Conservation (phyloP, 2,329 filamentous ascomycete species). For the Leptoxyphium fumago region DNA sequence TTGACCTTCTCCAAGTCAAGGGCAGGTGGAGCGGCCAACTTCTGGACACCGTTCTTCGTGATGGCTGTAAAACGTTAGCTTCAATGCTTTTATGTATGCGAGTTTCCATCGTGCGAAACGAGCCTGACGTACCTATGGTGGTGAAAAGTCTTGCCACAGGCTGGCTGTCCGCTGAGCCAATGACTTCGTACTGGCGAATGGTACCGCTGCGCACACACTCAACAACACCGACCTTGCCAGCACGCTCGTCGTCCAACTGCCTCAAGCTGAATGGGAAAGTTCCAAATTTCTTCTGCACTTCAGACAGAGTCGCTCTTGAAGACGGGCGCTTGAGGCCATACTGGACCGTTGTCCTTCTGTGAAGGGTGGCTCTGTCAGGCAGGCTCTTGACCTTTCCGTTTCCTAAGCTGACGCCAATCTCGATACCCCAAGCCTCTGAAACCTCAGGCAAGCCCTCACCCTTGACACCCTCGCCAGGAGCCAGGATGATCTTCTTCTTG, state of each 20-base stretch:
- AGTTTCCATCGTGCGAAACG: background rate
- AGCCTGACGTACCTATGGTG: conserved; percentile 68
- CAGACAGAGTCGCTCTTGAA: conserved; percentile 80
- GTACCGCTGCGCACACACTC: conserved; percentile 91
- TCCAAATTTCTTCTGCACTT: conserved; percentile 94
- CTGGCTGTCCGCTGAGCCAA: conserved; percentile 79
- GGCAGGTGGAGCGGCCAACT: conserved; percentile 61
- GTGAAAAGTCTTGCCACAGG: conserved; percentile 78
- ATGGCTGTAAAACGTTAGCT: conserved; percentile 46
- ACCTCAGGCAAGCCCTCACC: conserved; percentile 81
- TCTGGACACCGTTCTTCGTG: conserved; percentile 91
- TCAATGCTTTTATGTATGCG: conserved; percentile 1
- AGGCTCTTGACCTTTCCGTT: conserved; percentile 90
- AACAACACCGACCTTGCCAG: conserved; percentile 87
- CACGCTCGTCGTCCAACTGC: conserved; percentile 91
- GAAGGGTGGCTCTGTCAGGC: conserved; percentile 75
- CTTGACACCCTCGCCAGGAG: conserved; percentile 72
- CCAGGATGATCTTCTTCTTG: conserved; percentile 93
- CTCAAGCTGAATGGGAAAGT: conserved; percentile 95
- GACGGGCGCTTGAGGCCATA: conserved; percentile 90
- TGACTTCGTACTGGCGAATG: conserved; percentile 88
- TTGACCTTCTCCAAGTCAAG: conserved; percentile 71
- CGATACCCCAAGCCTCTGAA: conserved; percentile 93
- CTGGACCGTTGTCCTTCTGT: conserved; percentile 82
- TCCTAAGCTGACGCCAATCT: conserved; percentile 82